Evolutionary conservation across 1,284 basidiomycete genomes (phyloP), one percentile per base, ranked within the genome.

Genomic region (Malassezia sp.): DNA sequence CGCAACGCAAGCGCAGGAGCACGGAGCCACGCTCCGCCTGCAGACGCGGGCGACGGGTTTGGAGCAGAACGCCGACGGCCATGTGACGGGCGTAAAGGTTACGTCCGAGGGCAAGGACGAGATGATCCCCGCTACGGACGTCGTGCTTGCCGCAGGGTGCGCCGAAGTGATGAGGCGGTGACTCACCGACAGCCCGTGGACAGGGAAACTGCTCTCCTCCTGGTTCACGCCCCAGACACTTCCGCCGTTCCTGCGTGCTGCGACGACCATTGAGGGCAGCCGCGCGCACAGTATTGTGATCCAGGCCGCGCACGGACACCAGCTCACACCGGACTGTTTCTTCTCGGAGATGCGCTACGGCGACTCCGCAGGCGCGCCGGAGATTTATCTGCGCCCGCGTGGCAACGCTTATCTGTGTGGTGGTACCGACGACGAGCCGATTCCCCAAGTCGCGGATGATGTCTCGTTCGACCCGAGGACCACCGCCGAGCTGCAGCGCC

Each of bases 111-210:
- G 42, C 8, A 46, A 37, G 38, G 52, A 53, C 18, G 29, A 38
- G 26, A 28, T 32, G 7, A 22, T 47, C 3, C 56, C 46, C 2
- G 56, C 56, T 18, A 76, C 72, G 60, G 71, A 72, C 17, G 63
- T 90, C 40, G 74, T 91, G 26, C 70, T 93, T 42, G 78, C 82
- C 23, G 83, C 84, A 10, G 88, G 60, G 42, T 45, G 27, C 42
- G 52, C 52, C 10, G 6, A 10, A 7, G n/a, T n/a, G n/a, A n/a
- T 18, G 7, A 14, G 0, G 14, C 7, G 31, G 5, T 17, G 12
- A 15, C 10, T 18, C 12, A 10, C 14, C n/a, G n/a, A 18, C 37
- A 43, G 88, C 11, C 84, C 85, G 1, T 95, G 89, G 89, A 85
- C 86, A 0, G 78, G 85, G 0, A 63, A 66, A 34, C 72, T 81